phyloP scores from a whole-genome alignment of 2,329 filamentous ascomycete genomes.

The Hypomyces rosellus region DNA sequence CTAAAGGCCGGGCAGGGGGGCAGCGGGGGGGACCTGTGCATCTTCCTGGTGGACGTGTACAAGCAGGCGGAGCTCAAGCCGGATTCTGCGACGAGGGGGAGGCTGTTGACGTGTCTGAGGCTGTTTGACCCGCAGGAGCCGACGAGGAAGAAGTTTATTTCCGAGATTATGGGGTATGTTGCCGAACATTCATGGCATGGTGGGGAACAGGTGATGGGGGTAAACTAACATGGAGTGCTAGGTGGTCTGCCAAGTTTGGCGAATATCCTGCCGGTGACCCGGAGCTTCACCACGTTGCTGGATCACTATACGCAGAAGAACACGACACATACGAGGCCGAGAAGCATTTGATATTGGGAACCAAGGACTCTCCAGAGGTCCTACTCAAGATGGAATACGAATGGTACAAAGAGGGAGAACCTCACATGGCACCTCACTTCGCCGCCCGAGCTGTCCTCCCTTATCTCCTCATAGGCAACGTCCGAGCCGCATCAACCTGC shows the following conservation, averaged over 20 bases:
- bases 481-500: conserved; percentile 79
- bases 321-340: conserved; percentile 92
- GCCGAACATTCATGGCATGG: neutral
- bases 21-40: conserved; percentile 82
- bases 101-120: conserved; percentile 70
- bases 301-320: conserved; percentile 84
- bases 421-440: conserved; percentile 81
- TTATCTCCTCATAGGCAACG: conserved; percentile 84
- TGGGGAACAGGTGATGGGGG: neutral
- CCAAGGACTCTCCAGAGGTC: conserved; percentile 75
- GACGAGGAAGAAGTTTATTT: conserved; percentile 86
- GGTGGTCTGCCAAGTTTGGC: conserved; percentile 79
- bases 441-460: conserved; percentile 81
- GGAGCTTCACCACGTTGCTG: conserved; percentile 88
- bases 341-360: conserved; percentile 80
- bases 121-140: conserved; percentile 80
- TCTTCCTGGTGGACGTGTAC: conserved; percentile 86
- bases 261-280: conserved; percentile 88
- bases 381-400: conserved; percentile 80
- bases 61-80: conserved; percentile 75
- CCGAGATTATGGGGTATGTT: conserved; percentile 66
- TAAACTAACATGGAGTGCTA: conserved; percentile 12
- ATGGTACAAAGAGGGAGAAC: conserved; percentile 87
- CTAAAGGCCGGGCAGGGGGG: conserved; percentile 90
- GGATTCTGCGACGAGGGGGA: conserved; percentile 66